Evolutionary conservation across 805 yeast species (phyloP).

Genomic region (Candida ovalis): DNA sequence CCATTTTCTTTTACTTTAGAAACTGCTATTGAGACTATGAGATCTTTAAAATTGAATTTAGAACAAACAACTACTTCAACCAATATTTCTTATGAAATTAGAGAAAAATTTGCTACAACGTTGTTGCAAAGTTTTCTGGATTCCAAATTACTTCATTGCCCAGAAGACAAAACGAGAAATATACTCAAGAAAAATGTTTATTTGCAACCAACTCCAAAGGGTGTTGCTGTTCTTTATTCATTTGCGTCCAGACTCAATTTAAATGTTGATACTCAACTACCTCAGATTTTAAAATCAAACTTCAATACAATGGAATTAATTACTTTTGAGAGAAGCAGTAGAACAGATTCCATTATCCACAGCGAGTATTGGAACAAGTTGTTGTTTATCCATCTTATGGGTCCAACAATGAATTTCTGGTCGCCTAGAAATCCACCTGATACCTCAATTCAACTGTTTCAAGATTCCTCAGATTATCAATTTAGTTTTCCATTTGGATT

Average conservation of each 20-base stretch:
- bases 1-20: conserved; percentile 52
- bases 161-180: conserved; percentile 64
- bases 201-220: conserved; percentile 90
- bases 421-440: conserved; percentile 52
- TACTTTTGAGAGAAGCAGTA: conserved; percentile 57
- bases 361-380: conserved; percentile 64
- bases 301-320: conserved; percentile 74
- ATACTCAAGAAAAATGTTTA: conserved; percentile 39
- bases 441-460: conserved; percentile 35
- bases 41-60: conserved; percentile 41
- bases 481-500: conserved; percentile 12
- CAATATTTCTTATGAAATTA: conserved; percentile 51
- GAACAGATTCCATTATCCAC: conserved; percentile 54
- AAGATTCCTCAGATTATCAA: conserved; percentile 7
- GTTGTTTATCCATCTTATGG: conserved; percentile 58
- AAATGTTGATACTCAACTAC: conserved; percentile 23
- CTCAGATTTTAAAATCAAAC: conserved; percentile 39
- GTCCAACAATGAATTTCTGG: conserved; percentile 70
- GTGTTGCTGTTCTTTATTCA: conserved; percentile 62
- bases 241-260: conserved; percentile 59
- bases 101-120: conserved; percentile 41
- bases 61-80: conserved; percentile 49
- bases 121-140: conserved; percentile 50
- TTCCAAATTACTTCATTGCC: conserved; percentile 68
- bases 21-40: conserved; percentile 52